phyloP scores from a whole-genome alignment of 2,329 filamentous ascomycete genomes.

The Botrytis tulipae region DNA sequence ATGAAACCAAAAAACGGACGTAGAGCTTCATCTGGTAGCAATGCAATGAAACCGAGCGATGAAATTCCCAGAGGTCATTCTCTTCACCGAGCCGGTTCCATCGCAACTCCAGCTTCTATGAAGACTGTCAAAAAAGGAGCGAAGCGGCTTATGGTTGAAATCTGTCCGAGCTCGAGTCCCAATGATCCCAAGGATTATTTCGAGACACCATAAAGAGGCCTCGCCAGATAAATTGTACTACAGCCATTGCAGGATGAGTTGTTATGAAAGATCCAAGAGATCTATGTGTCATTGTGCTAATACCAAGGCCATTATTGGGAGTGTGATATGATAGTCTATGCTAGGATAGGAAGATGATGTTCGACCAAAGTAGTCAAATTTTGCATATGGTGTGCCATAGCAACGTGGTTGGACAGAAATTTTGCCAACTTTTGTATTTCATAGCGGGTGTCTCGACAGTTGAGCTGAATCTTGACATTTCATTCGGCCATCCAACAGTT shows the following conservation, averaged over 20 bases:
- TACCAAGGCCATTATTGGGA: background rate
- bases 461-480: background rate
- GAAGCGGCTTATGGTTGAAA: background rate
- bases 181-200: background rate
- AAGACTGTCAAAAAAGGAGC: constrained; percentile 1
- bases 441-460: background rate
- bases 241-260: background rate
- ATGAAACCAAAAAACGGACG: background rate
- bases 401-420: background rate
- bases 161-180: background rate
- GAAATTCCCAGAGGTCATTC: background rate
- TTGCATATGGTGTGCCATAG: background rate
- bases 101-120: background rate
- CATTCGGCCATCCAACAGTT: background rate
- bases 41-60: background rate
- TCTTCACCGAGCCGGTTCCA: background rate
- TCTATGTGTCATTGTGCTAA: background rate
- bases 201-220: background rate
- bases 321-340: constrained; percentile 1
- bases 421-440: background rate
- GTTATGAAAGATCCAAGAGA: background rate
- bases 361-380: background rate
- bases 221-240: background rate
- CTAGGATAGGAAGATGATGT: constrained; percentile 3
- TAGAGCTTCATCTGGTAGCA: background rate